Conservation (phyloP, 2,329 filamentous ascomycete species). For the Dactylellina parvicollis region DNA sequence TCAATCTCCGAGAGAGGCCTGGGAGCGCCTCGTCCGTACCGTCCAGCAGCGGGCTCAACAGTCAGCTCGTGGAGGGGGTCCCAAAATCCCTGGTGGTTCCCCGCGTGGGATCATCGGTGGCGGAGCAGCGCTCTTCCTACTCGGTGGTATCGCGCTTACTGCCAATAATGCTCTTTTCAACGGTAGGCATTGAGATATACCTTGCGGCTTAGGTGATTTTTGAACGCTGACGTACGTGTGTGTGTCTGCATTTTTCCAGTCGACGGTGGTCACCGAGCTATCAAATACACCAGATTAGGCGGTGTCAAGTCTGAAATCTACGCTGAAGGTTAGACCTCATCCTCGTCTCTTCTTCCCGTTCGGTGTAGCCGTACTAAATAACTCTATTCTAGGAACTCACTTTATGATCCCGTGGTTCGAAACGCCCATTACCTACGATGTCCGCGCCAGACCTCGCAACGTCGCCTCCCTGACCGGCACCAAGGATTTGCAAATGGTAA, state of each 20-base stretch:
- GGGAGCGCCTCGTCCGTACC: slow-evolving; percentile 66
- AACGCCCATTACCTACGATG: slow-evolving; percentile 95
- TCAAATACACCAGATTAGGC: slow-evolving; percentile 93
- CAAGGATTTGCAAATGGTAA: slow-evolving; percentile 99
- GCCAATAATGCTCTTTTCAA: slow-evolving; percentile 75
- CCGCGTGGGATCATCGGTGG: slow-evolving; percentile 68
- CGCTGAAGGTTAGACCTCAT: slow-evolving; percentile 74
- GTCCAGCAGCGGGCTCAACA: slow-evolving; percentile 68
- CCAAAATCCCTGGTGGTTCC: slow-evolving; percentile 61
- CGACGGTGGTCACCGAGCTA: slow-evolving; percentile 97
- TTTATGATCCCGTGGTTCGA: slow-evolving; percentile 96
- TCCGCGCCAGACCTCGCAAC: slow-evolving; percentile 95
- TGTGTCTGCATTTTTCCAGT: slow-evolving; percentile 65
- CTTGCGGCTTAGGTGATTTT: no score
- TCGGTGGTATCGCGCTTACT: slow-evolving; percentile 67
- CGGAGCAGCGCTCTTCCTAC: slow-evolving; percentile 66
- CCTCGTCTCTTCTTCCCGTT: not conserved
- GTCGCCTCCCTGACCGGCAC: slow-evolving; percentile 97
- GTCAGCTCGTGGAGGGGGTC: slow-evolving; percentile 61
- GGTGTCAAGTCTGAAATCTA: slow-evolving; percentile 98
- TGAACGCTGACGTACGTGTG: slow-evolving; percentile 50
- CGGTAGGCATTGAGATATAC: slow-evolving; percentile 67
- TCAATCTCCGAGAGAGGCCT: slow-evolving; percentile 70
- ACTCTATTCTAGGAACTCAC: slow-evolving; percentile 76
- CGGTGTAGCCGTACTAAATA: not conserved